Evolutionary conservation across 345 rosid genomes (phyloP), one percentile per base, ranked within the genome.

Genomic region (Clarkia xantiana): DNA sequence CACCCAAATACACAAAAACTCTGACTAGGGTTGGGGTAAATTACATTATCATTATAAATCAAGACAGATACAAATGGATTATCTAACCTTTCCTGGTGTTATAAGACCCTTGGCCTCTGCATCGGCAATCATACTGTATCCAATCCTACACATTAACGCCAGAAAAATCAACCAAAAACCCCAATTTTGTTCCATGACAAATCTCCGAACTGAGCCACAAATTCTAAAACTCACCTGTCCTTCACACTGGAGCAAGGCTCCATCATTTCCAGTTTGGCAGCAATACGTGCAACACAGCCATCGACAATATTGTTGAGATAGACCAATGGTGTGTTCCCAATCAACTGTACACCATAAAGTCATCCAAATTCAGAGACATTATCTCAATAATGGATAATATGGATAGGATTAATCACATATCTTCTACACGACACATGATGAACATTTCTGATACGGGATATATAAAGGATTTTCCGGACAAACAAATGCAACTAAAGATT

Each of bases 51-150:
- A 29, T 29, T 29, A 29, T 29, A 5, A 4, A 29, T 3, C 8
- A 29, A 29, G 36, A 29, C 9, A 29, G 36, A 29, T 29, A 5
- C 20, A 0, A n/a, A 34, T 13, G 11, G 38, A 2, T 1, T 9
- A 47, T 61, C 54, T 23, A 52, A 84, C 95, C 93, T 80, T 43
- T 19, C 94, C 97, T 8, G 89, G 93, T 39, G 72, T 79, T 5
- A 88, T 82, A 25, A 76, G 79, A 52, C 86, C 95, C 58, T 79
- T 70, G 2, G 61, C 68, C 67, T 84, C 89, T 2, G 97, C 97
- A 76, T 88, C 97, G 17, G 78, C 38, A 57, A 84, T 84, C 97
- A 88, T 84, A 51, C 93, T 84, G 43, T 79, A 84, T 44, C 84
- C 95, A 74, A 88, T 88, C 81, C 93, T 88, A 70, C 67, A 63